Conservation (phyloP, 1,139 yeast genomes). For the Komagataea norvegica region DNA sequence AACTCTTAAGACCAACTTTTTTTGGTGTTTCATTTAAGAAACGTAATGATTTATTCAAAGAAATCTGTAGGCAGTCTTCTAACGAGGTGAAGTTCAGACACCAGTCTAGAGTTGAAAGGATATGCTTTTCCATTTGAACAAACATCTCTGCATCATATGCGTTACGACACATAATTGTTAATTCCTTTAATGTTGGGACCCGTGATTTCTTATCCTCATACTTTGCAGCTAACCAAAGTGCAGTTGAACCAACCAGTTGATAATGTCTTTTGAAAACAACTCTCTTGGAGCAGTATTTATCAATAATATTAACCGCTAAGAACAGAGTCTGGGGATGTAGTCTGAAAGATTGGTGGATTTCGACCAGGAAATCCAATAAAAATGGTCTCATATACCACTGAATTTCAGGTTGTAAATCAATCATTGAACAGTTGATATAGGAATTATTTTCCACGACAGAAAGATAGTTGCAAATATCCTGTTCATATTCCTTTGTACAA, state of each 20-base stretch:
- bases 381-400: slow-evolving; percentile 93
- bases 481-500: slow-evolving; percentile 20
- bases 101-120: slow-evolving; percentile 84
- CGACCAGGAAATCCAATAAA: slow-evolving; percentile 75
- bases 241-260: slow-evolving; percentile 88
- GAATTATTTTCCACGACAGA: slow-evolving; percentile 32
- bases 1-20: slow-evolving; percentile 18
- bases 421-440: slow-evolving; percentile 60
- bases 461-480: slow-evolving; percentile 24
- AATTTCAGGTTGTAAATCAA: slow-evolving; percentile 87
- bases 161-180: slow-evolving; percentile 73
- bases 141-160: slow-evolving; percentile 89
- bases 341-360: slow-evolving; percentile 69
- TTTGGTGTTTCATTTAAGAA: slow-evolving; percentile 24
- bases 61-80: slow-evolving; percentile 57
- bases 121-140: slow-evolving; percentile 92
- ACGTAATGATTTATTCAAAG: slow-evolving; percentile 35
- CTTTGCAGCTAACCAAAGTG: slow-evolving; percentile 93
- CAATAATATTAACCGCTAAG: slow-evolving; percentile 75
- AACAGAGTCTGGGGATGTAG: slow-evolving; percentile 76
- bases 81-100: slow-evolving; percentile 41
- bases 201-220: slow-evolving; percentile 82
- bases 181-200: slow-evolving; percentile 77
- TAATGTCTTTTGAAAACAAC: slow-evolving; percentile 90
- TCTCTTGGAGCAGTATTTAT: slow-evolving; percentile 86